Conservation (phyloP, 176 grass and related monocot genomes). For the Carex myosuroides region DNA sequence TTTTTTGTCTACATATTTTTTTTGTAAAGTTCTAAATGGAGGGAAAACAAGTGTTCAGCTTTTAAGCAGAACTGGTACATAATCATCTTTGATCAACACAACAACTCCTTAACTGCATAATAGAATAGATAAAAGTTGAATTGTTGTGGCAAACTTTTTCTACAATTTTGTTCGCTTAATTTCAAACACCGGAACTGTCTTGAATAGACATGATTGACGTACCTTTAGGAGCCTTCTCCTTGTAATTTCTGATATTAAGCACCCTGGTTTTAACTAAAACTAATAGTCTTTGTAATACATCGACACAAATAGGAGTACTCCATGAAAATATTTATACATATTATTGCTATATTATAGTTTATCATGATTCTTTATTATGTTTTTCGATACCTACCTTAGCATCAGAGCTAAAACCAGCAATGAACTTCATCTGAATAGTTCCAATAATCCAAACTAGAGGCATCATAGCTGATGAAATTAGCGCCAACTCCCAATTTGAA, state of each 20-base stretch:
- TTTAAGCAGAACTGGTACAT: not conserved
- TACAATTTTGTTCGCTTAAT: not conserved
- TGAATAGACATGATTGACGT: too few relatives aligned
- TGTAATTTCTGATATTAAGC: too few relatives aligned
- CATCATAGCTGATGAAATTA: slow-evolving; percentile 51
- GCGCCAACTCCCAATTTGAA: slow-evolving; percentile 60
- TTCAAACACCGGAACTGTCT: not conserved
- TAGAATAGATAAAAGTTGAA: not conserved
- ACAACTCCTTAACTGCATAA: not conserved
- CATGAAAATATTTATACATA: not conserved
- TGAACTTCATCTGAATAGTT: slow-evolving; percentile 49
- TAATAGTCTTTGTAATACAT: not conserved
- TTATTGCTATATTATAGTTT: not conserved
- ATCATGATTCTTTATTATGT: not conserved
- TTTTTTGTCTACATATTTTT: too few relatives aligned
- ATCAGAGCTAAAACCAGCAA: slow-evolving; percentile 44
- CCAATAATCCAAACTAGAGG: slow-evolving; percentile 51
- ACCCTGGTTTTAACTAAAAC: not conserved
- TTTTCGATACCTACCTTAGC: slow-evolving; percentile 41
- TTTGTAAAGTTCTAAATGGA: not conserved
- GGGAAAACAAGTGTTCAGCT: not conserved
- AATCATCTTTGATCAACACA: not conserved
- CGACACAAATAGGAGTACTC: not conserved
- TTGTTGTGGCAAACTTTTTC: not conserved
- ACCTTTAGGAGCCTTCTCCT: too few relatives aligned